Evolutionary conservation across 192 early-diverging fungal species (phyloP), one percentile per base, ranked within the genome.

Genomic region (Mortierella alpina): DNA sequence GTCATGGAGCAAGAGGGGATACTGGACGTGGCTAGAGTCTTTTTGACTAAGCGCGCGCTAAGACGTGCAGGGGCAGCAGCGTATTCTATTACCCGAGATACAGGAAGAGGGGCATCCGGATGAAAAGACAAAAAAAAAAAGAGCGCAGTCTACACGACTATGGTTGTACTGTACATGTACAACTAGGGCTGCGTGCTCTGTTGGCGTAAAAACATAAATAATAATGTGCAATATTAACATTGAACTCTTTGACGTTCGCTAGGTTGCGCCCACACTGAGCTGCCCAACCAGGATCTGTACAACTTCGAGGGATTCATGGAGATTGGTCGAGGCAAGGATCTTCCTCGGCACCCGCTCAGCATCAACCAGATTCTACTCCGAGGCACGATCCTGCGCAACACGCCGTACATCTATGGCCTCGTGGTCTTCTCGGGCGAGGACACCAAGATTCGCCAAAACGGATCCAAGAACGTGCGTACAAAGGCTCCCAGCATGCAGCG

Each of bases 311-410:
- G 95, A 13, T 93, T 84, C 71, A 83, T 95, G 63, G 86, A 92
- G 74, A 55, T 92, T 14, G 81, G 81, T 59, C 82, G 83, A 50
- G 80, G 76, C 50, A 68, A 63, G 18, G 63, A 70, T 42, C 54
- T 73, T 7, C 63, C 70, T 11, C 79, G 88, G n/a, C 85, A 84
- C 47, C 88, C 95, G 4, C 85, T 96, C 31, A 93, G 94, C 22
- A 89, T 94, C 68, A 87, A 88, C 50, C 91, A 98, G 81, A 76
- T 97, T 47, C 83, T 97, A 12, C 89, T 95, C 63, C 91, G 97
- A 52, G 97, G 96, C 41, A 91, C 96, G 2, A 90, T 91, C 15
- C 86, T 97, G 40, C 83, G 93, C 62, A 97, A 97, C 73, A 96
- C 95, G 0, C 88, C 91, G 4, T 93, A 91, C 51, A 83, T 95